Evolutionary conservation across 1,284 basidiomycete species (phyloP), one percentile per base, ranked within the genome.

Genomic region (Acaromyces ingoldii): DNA sequence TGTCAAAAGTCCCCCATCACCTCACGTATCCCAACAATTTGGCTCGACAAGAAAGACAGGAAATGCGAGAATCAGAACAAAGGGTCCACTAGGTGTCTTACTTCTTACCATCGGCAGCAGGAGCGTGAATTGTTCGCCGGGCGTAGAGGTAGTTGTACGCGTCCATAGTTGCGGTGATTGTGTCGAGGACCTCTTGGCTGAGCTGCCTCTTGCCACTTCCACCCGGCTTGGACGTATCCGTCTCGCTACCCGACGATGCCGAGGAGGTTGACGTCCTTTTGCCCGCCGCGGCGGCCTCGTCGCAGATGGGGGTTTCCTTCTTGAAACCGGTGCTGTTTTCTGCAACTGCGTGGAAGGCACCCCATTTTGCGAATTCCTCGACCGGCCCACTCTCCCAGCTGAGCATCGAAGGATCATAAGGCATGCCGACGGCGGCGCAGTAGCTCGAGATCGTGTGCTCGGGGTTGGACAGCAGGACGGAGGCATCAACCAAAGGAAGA

Each of bases 341-440:
- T 17, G 71, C 71, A 6, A 54, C 69, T 6, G 59, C 60, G 43
- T 74, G 71, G 57, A 69, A 74, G 3, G 59, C 60, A 24, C 63
- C 65, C 71, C 71, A 74, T 29, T 70, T 71, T 1, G 57, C 58
- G 58, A 65, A 74, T 29, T 67, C 67, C 40, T 67, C 63, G 22
- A 72, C 67, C 3, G 60, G 58, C 0, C 63, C 62, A n/a, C 59
- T 51, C 40, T 74, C 62, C 71, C 71, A 74, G 40, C 40, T 55
- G 33, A 74, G 59, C 71, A 74, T 74, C 10, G 51, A 42, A 2
- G 48, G 51, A 1, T 60, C 43, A 39, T 73, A 74, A 2, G 71
- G 71, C 4, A 74, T 59, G 19, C 65, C 67, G 38, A 70, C 49
- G 0, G 62, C 59, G 2, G 63, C 46, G 45, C 71, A 74, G 44